Evolutionary conservation across 768 basidiomycete species (phyloP), one percentile per base, ranked within the genome.

Genomic region (Leccinum longicurvipes): DNA sequence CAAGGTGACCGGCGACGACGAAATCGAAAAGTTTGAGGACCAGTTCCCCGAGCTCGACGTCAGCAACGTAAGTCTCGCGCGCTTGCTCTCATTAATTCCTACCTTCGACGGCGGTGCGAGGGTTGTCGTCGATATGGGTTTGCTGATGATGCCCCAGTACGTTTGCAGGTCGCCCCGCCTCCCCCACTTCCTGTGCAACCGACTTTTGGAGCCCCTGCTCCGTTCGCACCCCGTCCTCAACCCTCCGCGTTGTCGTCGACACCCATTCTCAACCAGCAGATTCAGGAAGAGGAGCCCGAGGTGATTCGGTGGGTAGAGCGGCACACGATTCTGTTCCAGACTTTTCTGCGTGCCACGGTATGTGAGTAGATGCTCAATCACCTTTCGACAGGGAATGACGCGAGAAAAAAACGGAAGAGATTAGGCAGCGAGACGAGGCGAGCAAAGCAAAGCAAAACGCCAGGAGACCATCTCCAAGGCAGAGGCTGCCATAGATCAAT

Each of bases 381-480:
- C 21, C 29, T 32, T 25, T 12, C 24, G n/a, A 48, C 67, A 95
- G 91, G 68, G 77, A 86, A 66, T 98, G 96, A 95, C 84, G 91
- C 46, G 89, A 86, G 68, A 85, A 83, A 65, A 95, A 97, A 66
- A 84, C 83, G 24, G 86, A 79, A 24, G 93, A 94, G 67, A 94
- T 98, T 58, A 82, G 77, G 60, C 78, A 79, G 39, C 86, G 96
- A 54, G 95, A 98, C 70, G 91, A 89, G 63, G 83, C 79, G 25
- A 87, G 91, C 31, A 84, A 85, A n/a, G n/a, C n/a, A n/a, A n/a
- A 68, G 77, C 76, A 29, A 86, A 83, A 67, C 85, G 88, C 62
- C 86, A 91, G 62, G 92, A 93, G 61, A 91, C 86, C 29, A 85
- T 94, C 62, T 77, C 80, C 46, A 89, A 84, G 67, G 95, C 95